Conservation (phyloP, 2,329 filamentous ascomycete genomes). For the Chaetomium olivaceum region DNA sequence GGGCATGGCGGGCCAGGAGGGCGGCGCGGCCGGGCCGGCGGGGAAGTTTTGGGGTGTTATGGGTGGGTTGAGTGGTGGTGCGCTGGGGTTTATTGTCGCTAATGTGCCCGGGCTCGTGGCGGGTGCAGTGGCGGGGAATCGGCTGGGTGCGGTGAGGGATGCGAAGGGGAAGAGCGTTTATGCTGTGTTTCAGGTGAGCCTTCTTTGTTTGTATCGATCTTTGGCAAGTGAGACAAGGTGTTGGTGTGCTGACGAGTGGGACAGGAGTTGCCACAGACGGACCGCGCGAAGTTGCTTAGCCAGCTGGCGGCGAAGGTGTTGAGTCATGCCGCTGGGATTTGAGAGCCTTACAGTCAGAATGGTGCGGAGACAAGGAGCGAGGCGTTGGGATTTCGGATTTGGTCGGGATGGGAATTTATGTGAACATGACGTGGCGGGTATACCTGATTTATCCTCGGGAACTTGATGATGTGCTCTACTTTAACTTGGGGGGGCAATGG, state of each 20-base stretch:
- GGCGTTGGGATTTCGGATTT: slow-evolving; percentile 3
- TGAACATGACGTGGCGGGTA: neutral
- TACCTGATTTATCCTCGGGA: neutral
- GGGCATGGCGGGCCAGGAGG: slow-evolving; percentile 72
- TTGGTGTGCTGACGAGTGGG: slow-evolving; percentile 5
- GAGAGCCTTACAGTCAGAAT: slow-evolving; percentile 13
- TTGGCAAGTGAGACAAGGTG: neutral
- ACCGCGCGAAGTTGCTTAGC: slow-evolving; percentile 77
- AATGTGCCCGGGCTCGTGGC: slow-evolving; percentile 88
- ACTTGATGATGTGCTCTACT: neutral
- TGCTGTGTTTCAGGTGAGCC: slow-evolving; percentile 69
- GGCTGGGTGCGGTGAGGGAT: slow-evolving; percentile 86
- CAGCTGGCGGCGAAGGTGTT: slow-evolving; percentile 87
- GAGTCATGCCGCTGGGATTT: slow-evolving; percentile 69
- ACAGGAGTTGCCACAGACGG: slow-evolving; percentile 77
- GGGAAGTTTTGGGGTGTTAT: slow-evolving; percentile 83
- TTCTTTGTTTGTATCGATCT: neutral
- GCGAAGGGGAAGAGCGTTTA: slow-evolving; percentile 94
- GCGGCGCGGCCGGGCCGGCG: slow-evolving; percentile 59
- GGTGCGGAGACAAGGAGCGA: neutral
- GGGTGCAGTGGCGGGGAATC: slow-evolving; percentile 88
- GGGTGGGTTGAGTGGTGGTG: slow-evolving; percentile 82
- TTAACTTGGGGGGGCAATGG: neutral
- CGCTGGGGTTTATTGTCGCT: slow-evolving; percentile 91
- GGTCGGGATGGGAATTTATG: neutral